Percentiles rank a stretch among this genome's conserved stretches.
Conservation (phyloP, 164 flowering plant species). For the Santalum album region DNA sequence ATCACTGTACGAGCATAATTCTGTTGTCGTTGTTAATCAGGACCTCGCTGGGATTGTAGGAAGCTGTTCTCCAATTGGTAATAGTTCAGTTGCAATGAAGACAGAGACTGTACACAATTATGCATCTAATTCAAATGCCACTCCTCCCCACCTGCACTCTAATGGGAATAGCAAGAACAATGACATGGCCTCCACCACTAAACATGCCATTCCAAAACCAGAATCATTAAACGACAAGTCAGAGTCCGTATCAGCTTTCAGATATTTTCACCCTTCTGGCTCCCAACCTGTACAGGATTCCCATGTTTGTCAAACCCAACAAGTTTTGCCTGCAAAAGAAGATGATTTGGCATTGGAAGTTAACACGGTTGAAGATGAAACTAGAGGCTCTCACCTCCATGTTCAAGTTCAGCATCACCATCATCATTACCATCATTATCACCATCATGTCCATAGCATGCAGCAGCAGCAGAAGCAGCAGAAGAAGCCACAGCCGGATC, state of each 20-base stretch:
- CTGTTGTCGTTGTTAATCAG: constrained; percentile 10
- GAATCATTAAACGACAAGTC: constrained; percentile 30
- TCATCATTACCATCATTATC: constrained; percentile 53
- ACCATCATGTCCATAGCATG: constrained; percentile 35
- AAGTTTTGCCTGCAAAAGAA: constrained; percentile 21
- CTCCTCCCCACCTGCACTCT: constrained; percentile 37
- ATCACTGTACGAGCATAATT: constrained; percentile 6
- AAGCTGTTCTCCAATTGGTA: constrained; percentile 54
- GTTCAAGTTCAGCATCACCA: constrained; percentile 52
- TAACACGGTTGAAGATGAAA: constrained; percentile 18
- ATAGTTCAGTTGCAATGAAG: constrained; percentile 44
- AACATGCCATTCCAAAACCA: constrained; percentile 26
- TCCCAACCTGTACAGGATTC: constrained; percentile 36
- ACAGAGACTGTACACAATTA: constrained; percentile 23
- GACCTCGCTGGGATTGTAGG: constrained; percentile 44
- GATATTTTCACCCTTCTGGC: constrained; percentile 30
- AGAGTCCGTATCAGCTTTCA: constrained; percentile 28
- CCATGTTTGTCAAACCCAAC: constrained; percentile 16
- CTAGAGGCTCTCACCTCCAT: constrained; percentile 26
- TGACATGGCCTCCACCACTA: constrained; percentile 43
- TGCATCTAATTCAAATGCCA: constrained; percentile 25
- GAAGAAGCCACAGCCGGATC: constrained; percentile 14
- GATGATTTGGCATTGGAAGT: constrained; percentile 15
- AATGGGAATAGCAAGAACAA: constrained; percentile 47
- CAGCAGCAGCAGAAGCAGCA: constrained; percentile 19